These are phyloP conservation scores for Pythium apleroticum DNA, from an alignment of 352 stramenopile genomes.

Conservation along the genomic window DNA sequence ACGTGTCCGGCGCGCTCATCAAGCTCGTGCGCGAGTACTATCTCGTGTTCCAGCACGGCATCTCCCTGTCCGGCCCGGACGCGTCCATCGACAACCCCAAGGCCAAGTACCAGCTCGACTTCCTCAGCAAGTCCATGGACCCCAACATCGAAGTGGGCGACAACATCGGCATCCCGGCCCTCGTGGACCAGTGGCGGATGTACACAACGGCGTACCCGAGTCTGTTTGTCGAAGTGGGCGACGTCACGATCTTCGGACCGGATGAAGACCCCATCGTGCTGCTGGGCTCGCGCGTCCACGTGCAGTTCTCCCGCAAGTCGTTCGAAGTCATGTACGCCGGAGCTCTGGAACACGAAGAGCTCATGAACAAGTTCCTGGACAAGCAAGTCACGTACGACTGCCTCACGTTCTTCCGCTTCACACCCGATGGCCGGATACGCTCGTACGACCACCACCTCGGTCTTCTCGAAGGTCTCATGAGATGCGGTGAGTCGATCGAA, in stretches of 20 bases:
- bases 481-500: neutral
- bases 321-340: conserved; percentile 31
- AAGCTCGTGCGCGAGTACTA: conserved; percentile 31
- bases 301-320: conserved; percentile 23
- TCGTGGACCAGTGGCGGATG: conserved; percentile 31
- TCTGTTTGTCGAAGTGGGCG: conserved; percentile 28
- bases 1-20: conserved; percentile 22
- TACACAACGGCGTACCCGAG: conserved; percentile 28
- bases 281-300: conserved; percentile 22
- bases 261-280: conserved; percentile 26
- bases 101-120: conserved; percentile 30
- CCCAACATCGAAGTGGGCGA: conserved; percentile 21
- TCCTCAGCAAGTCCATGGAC: conserved; percentile 26
- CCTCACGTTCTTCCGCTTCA: conserved; percentile 29
- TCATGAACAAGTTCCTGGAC: conserved; percentile 27
- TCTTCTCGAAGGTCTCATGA: conserved; percentile 20
- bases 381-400: conserved; percentile 24
- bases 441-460: conserved; percentile 20
- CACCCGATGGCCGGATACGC: conserved; percentile 25
- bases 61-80: conserved; percentile 11
- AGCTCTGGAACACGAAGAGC: conserved; percentile 15
- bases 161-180: conserved; percentile 20
- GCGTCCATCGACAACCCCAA: conserved; percentile 14
- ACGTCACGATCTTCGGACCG: conserved; percentile 16
- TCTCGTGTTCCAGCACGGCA: conserved; percentile 30